Conservation (phyloP, 441 rosid species). For the Euphorbia schlechtendalii region DNA sequence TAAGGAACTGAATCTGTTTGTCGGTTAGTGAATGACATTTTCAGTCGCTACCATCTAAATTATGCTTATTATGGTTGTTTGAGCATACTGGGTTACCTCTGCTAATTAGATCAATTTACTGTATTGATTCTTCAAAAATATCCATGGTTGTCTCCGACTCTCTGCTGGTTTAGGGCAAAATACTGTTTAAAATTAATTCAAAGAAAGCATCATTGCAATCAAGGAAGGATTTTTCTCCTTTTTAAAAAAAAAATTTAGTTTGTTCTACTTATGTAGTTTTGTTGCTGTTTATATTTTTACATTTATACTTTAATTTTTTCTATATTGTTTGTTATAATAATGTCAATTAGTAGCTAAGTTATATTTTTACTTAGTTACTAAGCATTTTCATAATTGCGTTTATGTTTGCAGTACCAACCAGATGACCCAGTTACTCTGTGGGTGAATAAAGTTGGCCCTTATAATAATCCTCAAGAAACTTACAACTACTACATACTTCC, state of each 20-base stretch:
- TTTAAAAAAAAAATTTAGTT: too few species aligned
- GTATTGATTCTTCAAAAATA: too few species aligned
- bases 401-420: constrained; percentile 59
- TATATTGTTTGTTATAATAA: neutral
- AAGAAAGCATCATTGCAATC: neutral
- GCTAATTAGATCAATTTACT: too few species aligned
- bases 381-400: neutral
- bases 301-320: neutral
- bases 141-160: neutral
- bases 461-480: constrained; percentile 99
- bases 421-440: constrained; percentile 85
- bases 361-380: neutral
- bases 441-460: constrained; percentile 99
- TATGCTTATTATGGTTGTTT: neutral
- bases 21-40: neutral
- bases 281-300: neutral
- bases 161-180: neutral
- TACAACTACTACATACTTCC: constrained; percentile 99
- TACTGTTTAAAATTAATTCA: neutral
- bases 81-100: neutral
- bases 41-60: neutral
- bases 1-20: too few species aligned
- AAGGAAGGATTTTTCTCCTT: neutral
- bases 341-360: neutral
- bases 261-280: too few species aligned